Evolutionary conservation across 1,284 basidiomycete species (phyloP).

Genomic region (Taiwanofungus camphoratus): DNA sequence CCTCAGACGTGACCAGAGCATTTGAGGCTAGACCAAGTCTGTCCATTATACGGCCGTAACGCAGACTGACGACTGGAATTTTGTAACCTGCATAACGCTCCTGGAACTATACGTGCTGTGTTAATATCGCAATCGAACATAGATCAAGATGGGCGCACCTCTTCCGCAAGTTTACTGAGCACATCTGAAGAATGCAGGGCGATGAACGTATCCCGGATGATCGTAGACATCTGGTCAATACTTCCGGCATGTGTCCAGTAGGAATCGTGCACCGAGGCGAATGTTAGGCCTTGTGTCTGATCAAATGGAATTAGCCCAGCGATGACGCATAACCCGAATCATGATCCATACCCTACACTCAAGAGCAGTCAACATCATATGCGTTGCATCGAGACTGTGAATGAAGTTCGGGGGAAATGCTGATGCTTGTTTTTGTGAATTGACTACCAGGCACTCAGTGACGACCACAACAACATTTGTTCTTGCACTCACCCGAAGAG

Average conservation of each 20-base stretch:
- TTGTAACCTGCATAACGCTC: slow-evolving; percentile 75
- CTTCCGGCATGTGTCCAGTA: slow-evolving; percentile 96
- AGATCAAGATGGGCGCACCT: slow-evolving; percentile 37
- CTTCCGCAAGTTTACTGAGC: slow-evolving; percentile 51
- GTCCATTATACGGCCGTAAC: slow-evolving; percentile 31
- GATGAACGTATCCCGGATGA: slow-evolving; percentile 93
- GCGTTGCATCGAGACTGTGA: slow-evolving; percentile 95
- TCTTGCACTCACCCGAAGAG: slow-evolving; percentile 48
- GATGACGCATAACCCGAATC: background rate
- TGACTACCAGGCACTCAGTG: slow-evolving; percentile 44
- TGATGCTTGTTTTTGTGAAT: slow-evolving; percentile 83
- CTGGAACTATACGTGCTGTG: slow-evolving; percentile 50
- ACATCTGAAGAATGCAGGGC: slow-evolving; percentile 87
- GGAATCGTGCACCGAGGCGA: slow-evolving; percentile 97
- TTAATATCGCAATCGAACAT: background rate
- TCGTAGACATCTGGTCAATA: slow-evolving; percentile 85
- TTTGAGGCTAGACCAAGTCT: slow-evolving; percentile 24
- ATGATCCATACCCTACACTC: slow-evolving; percentile 65
- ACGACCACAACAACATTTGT: slow-evolving; percentile 1
- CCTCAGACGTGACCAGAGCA: slow-evolving; percentile 6
- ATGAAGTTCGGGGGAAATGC: slow-evolving; percentile 99
- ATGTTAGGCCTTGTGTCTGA: slow-evolving; percentile 69
- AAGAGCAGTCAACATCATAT: slow-evolving; percentile 98
- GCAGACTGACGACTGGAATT: slow-evolving; percentile 59
- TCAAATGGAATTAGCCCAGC: background rate